Base-by-base conservation (phyloP, 2,329 filamentous ascomycete genomes). In the Hypoxylon sp. region DNA sequence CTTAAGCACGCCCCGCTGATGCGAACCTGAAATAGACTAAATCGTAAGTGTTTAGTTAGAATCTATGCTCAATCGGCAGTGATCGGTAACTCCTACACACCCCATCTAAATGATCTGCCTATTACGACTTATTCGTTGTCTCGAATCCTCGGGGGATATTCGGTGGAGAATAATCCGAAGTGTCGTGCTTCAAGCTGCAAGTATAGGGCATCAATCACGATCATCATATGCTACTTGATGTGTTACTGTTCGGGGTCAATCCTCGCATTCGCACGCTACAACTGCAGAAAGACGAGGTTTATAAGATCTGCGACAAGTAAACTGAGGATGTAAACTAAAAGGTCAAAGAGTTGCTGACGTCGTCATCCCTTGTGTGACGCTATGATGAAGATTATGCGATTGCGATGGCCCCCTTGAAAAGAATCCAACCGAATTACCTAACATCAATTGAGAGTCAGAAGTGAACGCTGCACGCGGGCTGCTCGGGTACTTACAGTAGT, bases 171-270 rank as follows among this genome's bases (percentile, higher is more conserved):
- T 3, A 24, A 17, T 19, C 44, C 13, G 31, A 13, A 1, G 19
- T n/a, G 21, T 39, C 31, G 29, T 11, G 15, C 21, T 21, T 57
- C n/a, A 35, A 62, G 58, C 27, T 21, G 35, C 13, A 51, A 37
- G 32, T 39, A 37, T 44, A 59, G 58, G n/a, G n/a, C n/a, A 66
- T 63, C 58, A 65, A 62, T 21, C 53, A 69, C 66, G 67, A 63
- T 69, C 52, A 61, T 24, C 51, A 29, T 47, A 53, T 54, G 27
- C 42, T 57, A 57, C 17, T 48, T 54, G 51, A 53, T 52, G 39
- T 63, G 39, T 51, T 46, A 47, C 35, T 42, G 44, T 31, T 52
- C 10, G n/a, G 10, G 19, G 21, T 37, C 11, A 44, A 39, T 54
- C 27, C 11, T 39, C 17, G 24, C 31, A 15, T 19, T 13, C 29